phyloP scores from a whole-genome alignment of 768 basidiomycete genomes.

The Termitomyces titanicus region DNA sequence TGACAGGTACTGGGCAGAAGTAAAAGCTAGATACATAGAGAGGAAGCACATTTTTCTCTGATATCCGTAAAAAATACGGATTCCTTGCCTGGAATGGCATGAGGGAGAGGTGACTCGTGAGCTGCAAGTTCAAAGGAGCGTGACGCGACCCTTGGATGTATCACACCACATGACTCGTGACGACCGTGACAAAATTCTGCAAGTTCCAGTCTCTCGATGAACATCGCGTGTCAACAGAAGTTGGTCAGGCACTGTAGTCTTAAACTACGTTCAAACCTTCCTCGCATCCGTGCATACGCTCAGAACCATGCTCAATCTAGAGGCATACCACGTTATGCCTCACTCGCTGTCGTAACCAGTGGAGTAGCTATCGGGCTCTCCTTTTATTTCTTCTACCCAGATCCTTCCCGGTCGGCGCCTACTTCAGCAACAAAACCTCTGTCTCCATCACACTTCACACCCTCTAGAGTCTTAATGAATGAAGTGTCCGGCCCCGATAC shows the following conservation, averaged over 20 bases:
- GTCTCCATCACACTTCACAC: constrained; percentile 54
- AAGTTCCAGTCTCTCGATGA: constrained; percentile 9
- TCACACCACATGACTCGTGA: constrained; percentile 13
- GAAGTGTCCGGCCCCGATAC: constrained; percentile 52
- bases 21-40: constrained; percentile 46
- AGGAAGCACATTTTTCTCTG: constrained; percentile 69
- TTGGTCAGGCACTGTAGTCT: constrained; percentile 3
- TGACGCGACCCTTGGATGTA: neutral
- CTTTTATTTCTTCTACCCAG: constrained; percentile 50
- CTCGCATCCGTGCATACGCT: constrained; percentile 4
- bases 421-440: constrained; percentile 34
- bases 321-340: neutral
- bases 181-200: constrained; percentile 7
- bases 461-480: constrained; percentile 52
- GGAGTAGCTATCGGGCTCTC: constrained; percentile 34
- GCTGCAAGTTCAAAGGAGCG: too few species aligned
- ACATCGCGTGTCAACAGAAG: constrained; percentile 6
- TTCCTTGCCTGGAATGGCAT: constrained; percentile 77
- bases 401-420: constrained; percentile 42
- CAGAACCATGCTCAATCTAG: neutral
- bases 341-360: constrained; percentile 7
- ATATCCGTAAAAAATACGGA: constrained; percentile 79
- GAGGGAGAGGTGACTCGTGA: neutral
- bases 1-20: constrained; percentile 24
- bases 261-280: neutral